Evolutionary conservation across 495 filamentous ascomycete genomes (phyloP), one percentile per base, ranked within the genome.

Genomic region (Annulohypoxylon moriforme): DNA sequence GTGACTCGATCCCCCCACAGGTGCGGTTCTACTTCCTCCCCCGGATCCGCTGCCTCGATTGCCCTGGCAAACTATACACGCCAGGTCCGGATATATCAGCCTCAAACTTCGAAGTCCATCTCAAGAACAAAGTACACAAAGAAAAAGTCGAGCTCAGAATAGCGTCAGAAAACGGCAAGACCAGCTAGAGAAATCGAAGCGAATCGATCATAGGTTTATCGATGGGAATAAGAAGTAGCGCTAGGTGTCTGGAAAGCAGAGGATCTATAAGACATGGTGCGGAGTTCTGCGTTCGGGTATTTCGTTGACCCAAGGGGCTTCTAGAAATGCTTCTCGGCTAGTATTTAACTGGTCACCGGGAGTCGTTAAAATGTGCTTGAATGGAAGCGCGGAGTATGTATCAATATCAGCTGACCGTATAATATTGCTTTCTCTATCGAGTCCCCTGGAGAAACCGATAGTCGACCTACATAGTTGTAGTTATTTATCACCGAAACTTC

Each of bases 21-120:
- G 79, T 92, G 66, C 90, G 92, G 79, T 92, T 88, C 46, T 87
- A 91, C 79, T 96, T 88, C 68, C 84, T 96, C 40, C 94, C 96
- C 0, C 87, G 96, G 29, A 97, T 98, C 60, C 86, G 90, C 34
- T 99, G 96, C 75, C 87, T 89, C 44, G 96, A 98, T 76, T 98
- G 96, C 80, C 92, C 95, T 1, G 93, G 94, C 34, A 98, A 97
- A 77, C 81, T 97, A 31, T 99, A 99, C 77, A 97, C 92, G 0
- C 91, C 93, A 1, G 92, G 92, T 0, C 94, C 95, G 0, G 93
- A 89, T 22, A 89, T 85, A 75, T 93, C 94, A 0, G 90, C 94
- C 10, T 89, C 90, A n/a, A 94, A 96, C 75, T 97, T 97, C 63
- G 91, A 95, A 80, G 89, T 95, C 5, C 94, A 97, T 81, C 82